Conservation (phyloP, 805 yeast genomes). For the Kluyveromyces lactis region DNA sequence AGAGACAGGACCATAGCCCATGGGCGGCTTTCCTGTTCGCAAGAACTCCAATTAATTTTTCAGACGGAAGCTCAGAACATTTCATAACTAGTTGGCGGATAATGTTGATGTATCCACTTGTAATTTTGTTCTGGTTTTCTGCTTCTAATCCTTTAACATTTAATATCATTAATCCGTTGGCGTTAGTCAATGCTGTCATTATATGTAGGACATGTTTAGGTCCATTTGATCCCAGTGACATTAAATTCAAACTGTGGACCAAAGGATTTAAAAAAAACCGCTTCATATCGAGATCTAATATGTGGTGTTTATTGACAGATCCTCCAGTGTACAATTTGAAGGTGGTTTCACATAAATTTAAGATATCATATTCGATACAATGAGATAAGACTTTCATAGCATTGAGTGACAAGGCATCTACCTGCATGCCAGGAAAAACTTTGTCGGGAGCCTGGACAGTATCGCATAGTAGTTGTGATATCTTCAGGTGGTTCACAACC, state of each 20-base stretch:
- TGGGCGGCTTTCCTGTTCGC: constrained; percentile 36
- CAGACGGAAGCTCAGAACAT: constrained; percentile 33
- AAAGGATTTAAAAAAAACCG: constrained; percentile 22
- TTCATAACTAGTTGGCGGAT: constrained; percentile 32
- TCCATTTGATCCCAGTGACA: constrained; percentile 24
- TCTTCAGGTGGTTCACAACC: constrained; percentile 31
- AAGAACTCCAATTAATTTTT: constrained; percentile 33
- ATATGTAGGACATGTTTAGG: constrained; percentile 25
- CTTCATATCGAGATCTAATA: background rate
- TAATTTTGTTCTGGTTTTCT: constrained; percentile 21
- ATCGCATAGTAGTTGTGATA: constrained; percentile 26
- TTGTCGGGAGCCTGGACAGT: constrained; percentile 26
- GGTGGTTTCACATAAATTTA: constrained; percentile 35
- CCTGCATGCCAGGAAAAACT: constrained; percentile 25
- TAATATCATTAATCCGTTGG: constrained; percentile 26
- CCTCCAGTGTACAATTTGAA: constrained; percentile 28
- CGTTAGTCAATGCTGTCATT: constrained; percentile 23
- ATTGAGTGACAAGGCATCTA: constrained; percentile 26
- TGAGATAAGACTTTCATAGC: constrained; percentile 33
- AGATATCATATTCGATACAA: constrained; percentile 40
- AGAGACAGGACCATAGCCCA: constrained; percentile 71
- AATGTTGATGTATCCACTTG: constrained; percentile 21
- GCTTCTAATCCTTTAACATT: constrained; percentile 14
- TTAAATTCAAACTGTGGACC: constrained; percentile 17
- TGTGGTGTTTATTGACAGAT: constrained; percentile 15